A percentile compares a stretch with the other conserved stretches of the same genome.
Evolutionary conservation across 2,329 filamentous ascomycete species (phyloP).

Genomic region (Diaporthe nobilis): DNA sequence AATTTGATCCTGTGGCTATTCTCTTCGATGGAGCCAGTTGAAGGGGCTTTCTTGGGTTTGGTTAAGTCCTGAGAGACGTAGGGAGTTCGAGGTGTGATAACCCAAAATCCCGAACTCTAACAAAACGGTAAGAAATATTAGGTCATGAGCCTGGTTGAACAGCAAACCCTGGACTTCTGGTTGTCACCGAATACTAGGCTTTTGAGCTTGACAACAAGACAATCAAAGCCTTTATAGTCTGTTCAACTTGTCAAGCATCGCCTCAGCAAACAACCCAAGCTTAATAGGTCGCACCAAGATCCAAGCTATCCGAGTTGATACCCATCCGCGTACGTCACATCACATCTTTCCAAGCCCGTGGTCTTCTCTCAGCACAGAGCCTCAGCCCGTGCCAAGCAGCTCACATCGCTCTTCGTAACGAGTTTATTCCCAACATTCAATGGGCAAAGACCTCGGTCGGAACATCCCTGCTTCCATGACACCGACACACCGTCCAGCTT

Average conservation of each 20-base stretch:
- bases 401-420: neutral
- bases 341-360: neutral
- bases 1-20: neutral
- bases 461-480: neutral
- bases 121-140: neutral
- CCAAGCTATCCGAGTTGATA: neutral
- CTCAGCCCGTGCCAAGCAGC: conserved; percentile 1
- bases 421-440: neutral
- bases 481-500: neutral
- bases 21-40: neutral
- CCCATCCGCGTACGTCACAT: neutral
- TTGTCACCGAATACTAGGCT: neutral
- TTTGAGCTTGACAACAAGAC: neutral
- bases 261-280: neutral
- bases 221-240: neutral
- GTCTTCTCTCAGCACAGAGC: neutral
- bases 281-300: neutral
- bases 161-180: neutral
- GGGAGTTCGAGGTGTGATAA: neutral
- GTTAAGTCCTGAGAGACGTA: neutral
- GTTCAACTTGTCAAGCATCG: neutral
- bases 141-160: conserved; percentile 8
- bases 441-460: neutral
- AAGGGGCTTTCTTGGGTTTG: neutral
- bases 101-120: neutral